phyloP scores from a whole-genome alignment of 805 yeast species.

The Suhomyces sp. region DNA sequence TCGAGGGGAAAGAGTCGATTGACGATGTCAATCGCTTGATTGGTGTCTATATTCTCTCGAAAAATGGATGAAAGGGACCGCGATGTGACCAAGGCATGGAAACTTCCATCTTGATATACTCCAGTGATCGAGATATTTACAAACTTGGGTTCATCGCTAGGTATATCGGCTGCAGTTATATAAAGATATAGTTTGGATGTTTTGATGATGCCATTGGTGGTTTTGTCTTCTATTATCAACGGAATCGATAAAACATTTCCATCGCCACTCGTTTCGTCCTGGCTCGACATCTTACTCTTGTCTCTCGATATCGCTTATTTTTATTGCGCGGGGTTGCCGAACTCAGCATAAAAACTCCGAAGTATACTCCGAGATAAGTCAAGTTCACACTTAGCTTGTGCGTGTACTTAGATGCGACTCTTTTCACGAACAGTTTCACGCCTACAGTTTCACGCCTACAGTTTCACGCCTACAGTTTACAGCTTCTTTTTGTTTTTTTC shows the following conservation, averaged over 20 bases:
- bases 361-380: not conserved
- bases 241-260: conserved; percentile 11
- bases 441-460: too few species aligned
- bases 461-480: too few species aligned
- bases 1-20: conserved; percentile 15
- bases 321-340: not conserved
- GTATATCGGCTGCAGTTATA: conserved; percentile 6
- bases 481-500: not conserved
- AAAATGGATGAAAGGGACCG: not conserved
- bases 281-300: not conserved
- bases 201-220: conserved; percentile 10
- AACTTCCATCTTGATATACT: conserved; percentile 20
- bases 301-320: not conserved
- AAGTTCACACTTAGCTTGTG: not conserved
- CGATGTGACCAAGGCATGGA: conserved; percentile 13
- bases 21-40: conserved; percentile 18
- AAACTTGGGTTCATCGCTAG: conserved; percentile 8
- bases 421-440: too few species aligned
- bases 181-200: conserved; percentile 16
- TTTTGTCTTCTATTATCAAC: conserved; percentile 16
- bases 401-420: too few species aligned
- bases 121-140: conserved; percentile 15
- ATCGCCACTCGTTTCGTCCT: not conserved
- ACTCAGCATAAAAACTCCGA: not conserved
- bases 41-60: conserved; percentile 7